Evolutionary conservation across 2,329 filamentous ascomycete genomes (phyloP), one percentile per base, ranked within the genome.

Genomic region (Verticillium nonalfalfae): DNA sequence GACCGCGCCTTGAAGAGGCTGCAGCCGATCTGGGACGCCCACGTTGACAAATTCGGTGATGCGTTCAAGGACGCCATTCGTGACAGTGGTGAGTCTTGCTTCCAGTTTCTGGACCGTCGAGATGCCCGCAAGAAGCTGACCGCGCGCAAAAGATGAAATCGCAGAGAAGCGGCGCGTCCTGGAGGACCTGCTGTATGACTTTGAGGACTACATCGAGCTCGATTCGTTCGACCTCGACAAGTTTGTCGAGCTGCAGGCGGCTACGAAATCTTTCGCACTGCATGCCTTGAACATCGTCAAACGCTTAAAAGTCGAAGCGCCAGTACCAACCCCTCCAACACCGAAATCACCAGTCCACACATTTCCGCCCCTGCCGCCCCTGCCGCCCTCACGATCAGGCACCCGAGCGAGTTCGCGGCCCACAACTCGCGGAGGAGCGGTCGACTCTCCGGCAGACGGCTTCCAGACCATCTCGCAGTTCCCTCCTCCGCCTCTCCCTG

Each of bases 141-240:
- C n/a, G 45, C 11, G 10, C 7, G 21, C 21, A 21, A 26, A 52
- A 72, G 72, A 71, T 18, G 70, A 70, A 18, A 64, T 74, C 33
- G 68, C 72, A 45, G 68, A 66, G 56, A 67, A 66, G 59, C 60
- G 72, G 15, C 65, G 74, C 11, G 61, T 65, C 15, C 66, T 79
- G 4, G 76, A 78, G 57, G 74, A 77, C 59, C 67, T 78, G 3
- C 70, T 79, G 7, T 79, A 78, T 65, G 76, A 79, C 61, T 73
- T 79, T 54, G 77, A 79, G 50, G 77, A 79, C 67, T 78, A 73
- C 60, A 73, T 73, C 34, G 72, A 76, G 33, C 64, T 69, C 6
- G 73, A 74, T 56, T 69, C 73, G 4, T 79, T 77, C 60, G 73
- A 76, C 10, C 64, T 67, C 21, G 65, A 67, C 33, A 74, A 70